Base-by-base conservation (phyloP, 306 rosid species). In the Cucumis hystrix region DNA sequence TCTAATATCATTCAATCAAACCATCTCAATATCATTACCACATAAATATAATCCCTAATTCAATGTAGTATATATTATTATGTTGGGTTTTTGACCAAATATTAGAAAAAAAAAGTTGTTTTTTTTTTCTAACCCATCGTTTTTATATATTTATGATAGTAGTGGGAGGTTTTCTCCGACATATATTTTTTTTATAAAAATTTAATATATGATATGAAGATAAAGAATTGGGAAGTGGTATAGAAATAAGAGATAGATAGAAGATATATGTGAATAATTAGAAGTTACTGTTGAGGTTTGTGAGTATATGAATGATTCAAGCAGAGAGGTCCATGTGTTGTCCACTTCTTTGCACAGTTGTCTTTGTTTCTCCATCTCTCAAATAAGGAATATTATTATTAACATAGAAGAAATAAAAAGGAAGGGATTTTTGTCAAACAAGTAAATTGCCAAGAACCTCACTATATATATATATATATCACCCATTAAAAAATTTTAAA, bases 261-360 rank as follows among this genome's bases (percentile, higher is more conserved):
- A 28, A 28, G 30, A 47, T 18, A 51, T 14, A 37, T 16, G 7
- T 65, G 12, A 65, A 65, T 65, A 43, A 65, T 65, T 65, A 15
- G 15, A 43, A 37, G 47, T 65, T 65, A 65, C 71, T 65, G 71
- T 65, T 16, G n/a, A 61, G 35, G 67, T 61, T 61, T 61, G 67
- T 61, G 67, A 23, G n/a, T 23, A 28, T 23, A 5, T 23, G 35
- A 28, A 61, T 61, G 8, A 14, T 61, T 11, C 30, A 61, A 37
- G 23, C 71, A 65, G 71, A 65, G 71, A 66, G 73, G 1, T 66
- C 51, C 73, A 66, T 39, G 73, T 66, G 72, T 66, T 37, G 73
- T 41, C 73, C 73, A 66, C 28, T 39, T 66, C 73, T 18, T 37
- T 39, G 73, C n/a, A 66, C 51, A 66, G 73, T 66, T 37, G 13